Evolutionary conservation across 2,329 filamentous ascomycete genomes (phyloP).

Genomic region (Claviceps sorghi): DNA sequence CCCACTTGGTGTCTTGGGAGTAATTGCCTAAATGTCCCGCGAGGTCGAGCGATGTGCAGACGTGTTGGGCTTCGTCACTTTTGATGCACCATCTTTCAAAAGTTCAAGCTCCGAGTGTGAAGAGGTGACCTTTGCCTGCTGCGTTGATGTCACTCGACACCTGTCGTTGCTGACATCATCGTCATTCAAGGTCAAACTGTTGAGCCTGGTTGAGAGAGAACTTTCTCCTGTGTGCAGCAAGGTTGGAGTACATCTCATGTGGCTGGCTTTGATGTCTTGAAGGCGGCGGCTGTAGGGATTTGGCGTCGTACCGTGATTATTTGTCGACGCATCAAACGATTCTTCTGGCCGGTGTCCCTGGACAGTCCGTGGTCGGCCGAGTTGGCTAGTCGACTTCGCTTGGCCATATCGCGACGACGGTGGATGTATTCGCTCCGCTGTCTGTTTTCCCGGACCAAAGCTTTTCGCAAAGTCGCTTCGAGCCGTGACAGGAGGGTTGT

Average conservation of each 20-base stretch:
- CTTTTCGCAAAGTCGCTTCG: slow-evolving; percentile 41
- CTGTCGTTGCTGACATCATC: slow-evolving; percentile 10
- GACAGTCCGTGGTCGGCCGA: slow-evolving; percentile 23
- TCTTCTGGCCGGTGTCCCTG: slow-evolving; percentile 26
- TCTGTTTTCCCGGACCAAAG: slow-evolving; percentile 38
- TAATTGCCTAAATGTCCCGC: slow-evolving; percentile 17
- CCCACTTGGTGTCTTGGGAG: slow-evolving; percentile 20
- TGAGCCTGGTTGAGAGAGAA: slow-evolving; percentile 26
- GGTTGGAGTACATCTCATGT: slow-evolving; percentile 14
- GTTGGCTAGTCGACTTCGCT: slow-evolving; percentile 26
- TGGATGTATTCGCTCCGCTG: slow-evolving; percentile 35
- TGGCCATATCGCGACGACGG: slow-evolving; percentile 35
- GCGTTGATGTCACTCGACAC: slow-evolving; percentile 33
- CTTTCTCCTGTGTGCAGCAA: slow-evolving; percentile 25
- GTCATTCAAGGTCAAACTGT: slow-evolving; percentile 25
- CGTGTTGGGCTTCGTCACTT: slow-evolving; percentile 5
- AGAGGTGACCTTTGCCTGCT: slow-evolving; percentile 12
- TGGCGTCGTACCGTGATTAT: slow-evolving; percentile 22
- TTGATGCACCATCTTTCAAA: slow-evolving; percentile 9
- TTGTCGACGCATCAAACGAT: slow-evolving; percentile 20
- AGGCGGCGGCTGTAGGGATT: slow-evolving; percentile 7
- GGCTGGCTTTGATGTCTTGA: slow-evolving; percentile 13
- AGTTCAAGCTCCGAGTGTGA: slow-evolving; percentile 10
- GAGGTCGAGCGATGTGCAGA: slow-evolving; percentile 8
- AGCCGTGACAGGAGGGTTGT: slow-evolving; percentile 10